Evolutionary conservation across 164 flowering plant genomes (phyloP).

Genomic region (Macadamia tetraphylla): DNA sequence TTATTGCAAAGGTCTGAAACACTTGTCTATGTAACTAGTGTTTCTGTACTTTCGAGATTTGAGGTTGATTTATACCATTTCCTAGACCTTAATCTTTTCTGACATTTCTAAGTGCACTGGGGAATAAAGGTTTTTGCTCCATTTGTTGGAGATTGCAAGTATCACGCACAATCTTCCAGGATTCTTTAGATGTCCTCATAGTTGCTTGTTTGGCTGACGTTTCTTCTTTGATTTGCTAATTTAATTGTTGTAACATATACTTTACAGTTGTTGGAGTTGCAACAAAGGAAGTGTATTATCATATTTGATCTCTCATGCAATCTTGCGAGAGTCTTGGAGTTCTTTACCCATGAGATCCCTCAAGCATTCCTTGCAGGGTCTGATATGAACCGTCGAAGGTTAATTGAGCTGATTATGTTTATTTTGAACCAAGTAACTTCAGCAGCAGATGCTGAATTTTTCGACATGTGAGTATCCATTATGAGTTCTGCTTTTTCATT

Average conservation of each 20-base stretch:
- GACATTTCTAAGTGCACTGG: too few species aligned
- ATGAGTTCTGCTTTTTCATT: neutral
- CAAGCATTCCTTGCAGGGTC: constrained; percentile 74
- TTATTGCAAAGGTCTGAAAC: too few species aligned
- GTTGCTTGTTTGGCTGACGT: too few species aligned
- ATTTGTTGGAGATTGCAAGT: too few species aligned
- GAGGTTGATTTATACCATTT: too few species aligned
- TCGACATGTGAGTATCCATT: constrained; percentile 58
- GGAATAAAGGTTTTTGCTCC: too few species aligned
- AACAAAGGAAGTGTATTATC: constrained; percentile 74
- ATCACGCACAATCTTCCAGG: too few species aligned
- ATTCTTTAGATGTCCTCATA: too few species aligned
- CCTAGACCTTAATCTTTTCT: too few species aligned
- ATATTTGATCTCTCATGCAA: constrained; percentile 91
- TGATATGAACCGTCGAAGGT: constrained; percentile 75
- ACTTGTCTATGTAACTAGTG: too few species aligned
- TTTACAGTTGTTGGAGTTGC: constrained; percentile 70
- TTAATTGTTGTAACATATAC: neutral
- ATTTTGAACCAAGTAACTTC: constrained; percentile 66
- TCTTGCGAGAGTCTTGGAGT: constrained; percentile 86
- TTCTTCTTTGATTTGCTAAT: too few species aligned
- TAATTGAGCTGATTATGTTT: constrained; percentile 75
- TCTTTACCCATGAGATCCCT: constrained; percentile 75
- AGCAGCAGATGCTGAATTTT: constrained; percentile 64
- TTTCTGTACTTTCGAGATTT: too few species aligned